Evolutionary conservation across 2,329 filamentous ascomycete genomes (phyloP).

Genomic region (Gremmenia infestans): DNA sequence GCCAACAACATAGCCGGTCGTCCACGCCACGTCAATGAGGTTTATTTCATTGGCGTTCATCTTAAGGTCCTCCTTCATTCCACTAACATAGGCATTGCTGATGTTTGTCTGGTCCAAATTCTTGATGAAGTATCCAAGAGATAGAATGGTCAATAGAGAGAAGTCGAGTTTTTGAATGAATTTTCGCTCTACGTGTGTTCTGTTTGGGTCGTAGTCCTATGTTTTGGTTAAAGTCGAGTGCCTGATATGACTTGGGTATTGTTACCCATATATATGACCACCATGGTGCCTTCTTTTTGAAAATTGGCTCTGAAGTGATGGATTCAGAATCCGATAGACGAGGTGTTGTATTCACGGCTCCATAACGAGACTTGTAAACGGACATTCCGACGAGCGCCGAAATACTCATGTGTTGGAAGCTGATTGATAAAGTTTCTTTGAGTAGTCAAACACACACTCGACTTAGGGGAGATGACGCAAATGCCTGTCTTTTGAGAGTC

Average conservation of each 20-base stretch:
- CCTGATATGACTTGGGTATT: neutral
- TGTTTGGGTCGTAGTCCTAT: conserved; percentile 24
- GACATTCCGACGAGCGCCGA: neutral
- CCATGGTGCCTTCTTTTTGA: conserved; percentile 19
- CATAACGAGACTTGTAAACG: neutral
- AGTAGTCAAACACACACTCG: neutral
- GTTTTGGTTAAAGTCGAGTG: neutral
- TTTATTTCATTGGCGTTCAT: conserved; percentile 37
- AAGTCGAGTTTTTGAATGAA: conserved; percentile 28
- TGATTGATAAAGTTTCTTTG: neutral
- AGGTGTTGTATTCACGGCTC: neutral
- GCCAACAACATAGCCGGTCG: conserved; percentile 53
- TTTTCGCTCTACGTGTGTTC: conserved; percentile 17
- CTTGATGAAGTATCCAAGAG: conserved; percentile 29
- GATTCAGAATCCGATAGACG: conserved; percentile 7
- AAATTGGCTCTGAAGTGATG: neutral
- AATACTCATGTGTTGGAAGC: neutral
- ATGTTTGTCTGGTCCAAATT: conserved; percentile 28
- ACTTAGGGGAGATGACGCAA: neutral
- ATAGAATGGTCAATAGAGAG: conserved; percentile 25
- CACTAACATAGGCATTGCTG: conserved; percentile 39
- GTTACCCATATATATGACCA: conserved; percentile 27
- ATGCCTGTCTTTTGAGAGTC: neutral
- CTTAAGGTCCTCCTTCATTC: conserved; percentile 45
- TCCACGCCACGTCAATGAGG: conserved; percentile 39